A percentile compares a stretch with the other conserved stretches of the same genome.
These are phyloP conservation scores for Aspergillus niger DNA, from an alignment of 2,329 filamentous ascomycete genomes.

Conservation along the genomic window DNA sequence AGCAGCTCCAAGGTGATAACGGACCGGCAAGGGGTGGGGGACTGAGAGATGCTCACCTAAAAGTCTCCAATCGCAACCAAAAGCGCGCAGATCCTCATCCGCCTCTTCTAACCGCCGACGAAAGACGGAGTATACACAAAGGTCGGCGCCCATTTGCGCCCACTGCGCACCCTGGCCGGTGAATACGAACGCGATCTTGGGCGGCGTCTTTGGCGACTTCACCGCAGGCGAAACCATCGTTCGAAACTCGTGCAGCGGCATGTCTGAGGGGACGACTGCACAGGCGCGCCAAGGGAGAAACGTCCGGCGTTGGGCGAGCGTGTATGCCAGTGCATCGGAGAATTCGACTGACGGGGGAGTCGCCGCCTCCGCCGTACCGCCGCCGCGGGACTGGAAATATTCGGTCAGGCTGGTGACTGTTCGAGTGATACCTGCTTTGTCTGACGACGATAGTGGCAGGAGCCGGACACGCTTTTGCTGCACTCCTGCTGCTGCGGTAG, in stretches of 20 bases:
- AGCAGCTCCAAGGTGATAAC: too few species aligned
- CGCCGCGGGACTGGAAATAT: not conserved
- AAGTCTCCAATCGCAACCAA: not conserved
- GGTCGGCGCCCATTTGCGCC: not conserved
- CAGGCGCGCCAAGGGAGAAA: not conserved
- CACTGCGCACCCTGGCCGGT: too few species aligned
- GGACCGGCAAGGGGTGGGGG: too few species aligned
- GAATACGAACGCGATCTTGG: not conserved
- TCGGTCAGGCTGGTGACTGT: not conserved
- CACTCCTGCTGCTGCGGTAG: too few species aligned
- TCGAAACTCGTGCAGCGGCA: not conserved
- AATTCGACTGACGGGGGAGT: not conserved
- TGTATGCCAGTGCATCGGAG: not conserved
- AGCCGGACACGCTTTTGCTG: not conserved
- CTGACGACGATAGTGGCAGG: not conserved
- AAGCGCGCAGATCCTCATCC: not conserved
- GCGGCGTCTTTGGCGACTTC: not conserved
- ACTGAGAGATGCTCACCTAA: not conserved
- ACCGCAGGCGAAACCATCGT: not conserved
- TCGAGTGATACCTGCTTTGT: not conserved
- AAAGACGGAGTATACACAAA: not conserved
- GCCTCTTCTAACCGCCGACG: not conserved
- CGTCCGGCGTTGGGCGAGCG: not conserved
- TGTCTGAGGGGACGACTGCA: not conserved
- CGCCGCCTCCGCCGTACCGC: too few species aligned